Base-by-base conservation (phyloP, 257 asterid genomes). In the Solanum pinnatisectum region DNA sequence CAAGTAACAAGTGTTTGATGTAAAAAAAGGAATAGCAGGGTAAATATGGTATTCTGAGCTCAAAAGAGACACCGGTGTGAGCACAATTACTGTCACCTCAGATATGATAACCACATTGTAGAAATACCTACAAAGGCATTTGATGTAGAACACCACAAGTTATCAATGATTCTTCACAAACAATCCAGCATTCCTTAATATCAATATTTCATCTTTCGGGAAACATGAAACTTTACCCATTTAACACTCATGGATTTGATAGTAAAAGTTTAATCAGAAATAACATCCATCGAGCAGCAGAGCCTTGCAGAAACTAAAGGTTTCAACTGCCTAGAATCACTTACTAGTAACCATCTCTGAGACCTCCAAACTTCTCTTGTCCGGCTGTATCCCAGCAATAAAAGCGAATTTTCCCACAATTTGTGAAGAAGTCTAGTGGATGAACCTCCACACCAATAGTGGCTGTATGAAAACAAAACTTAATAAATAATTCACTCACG, bases 341-440 rank as follows among this genome's bases (percentile, higher is more conserved):
- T 94, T 85, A 95, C 98, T 95, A 95, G 94, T 95, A 94, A 88
- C 96, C 96, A 89, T 94, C 98, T 68, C 98, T 89, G 73, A 94
- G 96, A 78, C 98, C 98, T 88, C 98, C 98, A 36, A 94, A 93
- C 91, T 93, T 93, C 92, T 93, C 96, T 81, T 94, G 96, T 37
- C 98, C 98, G 10, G 98, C 98, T 14, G 98, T 95, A 90, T 95
- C 98, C 98, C 98, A 95, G 92, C 98, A 95, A 71, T 95, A 94
- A 87, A 94, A 95, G 67, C 98, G 92, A 89, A 95, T 90, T 73
- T 93, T 92, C 56, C 97, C 98, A 11, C 97, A 94, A 89, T 95
- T 95, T 23, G 98, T 95, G 90, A 89, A 91, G 92, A 95, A 95
- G 88, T 95, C 98, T 91, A 95, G 73, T 0, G 98, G 98, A 85